phyloP scores from a whole-genome alignment of 306 rosid species.

The Pterocarpus macrocarpus region DNA sequence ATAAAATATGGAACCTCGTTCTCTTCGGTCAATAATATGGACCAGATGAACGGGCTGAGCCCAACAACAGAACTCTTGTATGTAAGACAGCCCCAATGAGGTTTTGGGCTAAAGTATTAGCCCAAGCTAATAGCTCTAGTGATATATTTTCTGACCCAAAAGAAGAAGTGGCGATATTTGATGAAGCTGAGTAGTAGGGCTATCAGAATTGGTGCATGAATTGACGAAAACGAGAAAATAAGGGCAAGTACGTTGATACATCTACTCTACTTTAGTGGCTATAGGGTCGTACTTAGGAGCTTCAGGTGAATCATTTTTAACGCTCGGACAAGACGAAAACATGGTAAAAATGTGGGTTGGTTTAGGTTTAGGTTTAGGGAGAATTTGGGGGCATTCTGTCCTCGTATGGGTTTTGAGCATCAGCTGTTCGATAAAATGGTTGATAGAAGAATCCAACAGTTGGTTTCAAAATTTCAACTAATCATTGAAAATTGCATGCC shows the following conservation, averaged over 20 bases:
- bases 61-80: no score
- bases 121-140: no score
- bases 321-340: not conserved
- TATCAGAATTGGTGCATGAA: not conserved
- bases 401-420: constrained; percentile 29
- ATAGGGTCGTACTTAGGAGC: not conserved
- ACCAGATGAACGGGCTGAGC: no score
- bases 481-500: not conserved
- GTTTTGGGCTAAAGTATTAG: no score
- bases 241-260: not conserved
- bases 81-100: no score
- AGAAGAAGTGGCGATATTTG: not conserved
- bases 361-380: not conserved
- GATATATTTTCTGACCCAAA: no score
- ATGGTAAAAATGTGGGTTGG: not conserved
- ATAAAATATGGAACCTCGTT: no score
- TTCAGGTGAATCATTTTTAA: constrained; percentile 11
- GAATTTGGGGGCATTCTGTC: not conserved
- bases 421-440: constrained; percentile 47
- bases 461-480: not conserved
- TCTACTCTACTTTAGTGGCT: constrained; percentile 1
- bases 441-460: not conserved
- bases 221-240: constrained; percentile 18
- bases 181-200: not conserved
- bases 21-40: no score